Base-by-base conservation (phyloP, 345 rosid species). In the Rhodomyrtus tomentosa region DNA sequence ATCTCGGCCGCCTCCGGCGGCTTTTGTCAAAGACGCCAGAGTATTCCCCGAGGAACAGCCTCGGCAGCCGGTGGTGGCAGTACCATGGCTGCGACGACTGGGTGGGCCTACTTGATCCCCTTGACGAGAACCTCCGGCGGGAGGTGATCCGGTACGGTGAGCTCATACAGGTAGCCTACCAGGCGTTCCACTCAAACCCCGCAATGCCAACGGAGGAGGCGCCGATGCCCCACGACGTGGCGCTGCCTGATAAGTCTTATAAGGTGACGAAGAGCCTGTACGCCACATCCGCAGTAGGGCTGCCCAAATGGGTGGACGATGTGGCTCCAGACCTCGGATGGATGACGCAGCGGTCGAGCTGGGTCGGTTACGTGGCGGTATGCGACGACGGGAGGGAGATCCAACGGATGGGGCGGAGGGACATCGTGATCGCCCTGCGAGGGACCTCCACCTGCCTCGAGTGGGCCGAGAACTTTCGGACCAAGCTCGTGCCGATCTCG, bases 401-500 rank as follows among this genome's bases (percentile, higher is more conserved):
- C 91, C 96, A 92, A 84, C 94, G 99, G 86, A 93, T 97, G 98
- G 98, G 98, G 0, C 91, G 99, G 86, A 90, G 99, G 52, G 98
- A 97, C 58, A 95, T 97, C 2, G 93, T 95, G n/a, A 94, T 97
- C 85, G 95, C 98, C 4, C 87, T 97, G 16, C 98, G 99, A 0
- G 99, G 99, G n/a, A 97, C 98, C 0, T 82, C 98, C 40, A 97
- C 99, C 53, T 97, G 98, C 52, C 94, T 95, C 16, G 99, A 97
- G 55, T 97, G 99, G 99, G 98, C 98, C 0, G 98, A 97, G 89
- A 95, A 97, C 76, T 83, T 97, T 48, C 88, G 98, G 55, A 93
- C 88, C 21, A 81, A 80, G 5, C 84, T 94, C 0, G 94, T 90
- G 53, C 83, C 81, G 10, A 84, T 89, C 25, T 82, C 91, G 6